Evolutionary conservation across 129 eudicot genomes (phyloP), one percentile per base, ranked within the genome.

Genomic region (Silybum marianum): DNA sequence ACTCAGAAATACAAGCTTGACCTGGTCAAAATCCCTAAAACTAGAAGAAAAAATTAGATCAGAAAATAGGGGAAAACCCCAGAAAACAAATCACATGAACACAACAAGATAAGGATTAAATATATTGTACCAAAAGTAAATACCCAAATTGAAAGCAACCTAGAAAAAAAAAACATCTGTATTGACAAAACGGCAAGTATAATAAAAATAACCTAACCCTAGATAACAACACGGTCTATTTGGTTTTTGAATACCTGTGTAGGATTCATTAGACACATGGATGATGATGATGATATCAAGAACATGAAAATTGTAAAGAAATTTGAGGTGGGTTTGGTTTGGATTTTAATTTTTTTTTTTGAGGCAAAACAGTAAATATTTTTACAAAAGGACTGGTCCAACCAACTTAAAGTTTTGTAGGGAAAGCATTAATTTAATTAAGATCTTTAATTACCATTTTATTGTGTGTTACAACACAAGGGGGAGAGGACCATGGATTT

Each of bases 11-110:
- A 85, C 40, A 69, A 40, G 23, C 25, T 76, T 75, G 85, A 85
- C 78, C 70, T 68, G 74, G 84, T 86, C 84, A 86, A 78, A 86
- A 86, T 78, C 84, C 86, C 87, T 79, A 81, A 78, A 44, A 65
- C 5, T 42, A 71, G 54, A 76, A 76, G 39, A 30, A 70, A 60
- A 85, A 28, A 32, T 38, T 68, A 73, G 85, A 82, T 81, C 89
- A 75, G 69, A 38, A 74, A 84, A 84, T 4, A 51, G 3, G 62
- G 39, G 67, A 67, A 84, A 81, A 72, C 36, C 70, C 42, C 79
- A 25, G 54, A 44, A 62, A 16, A 36, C 51, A 60, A 39, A 26
- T 63, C 39, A 78, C 60, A 74, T 73, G 26, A 46, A 39, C 72
- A 73, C 63, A 32, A 73, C 63, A 32, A 60, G 40, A 68, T 84